Conservation (phyloP, 805 yeast genomes). For the Kodamaea kaohsiungensis region DNA sequence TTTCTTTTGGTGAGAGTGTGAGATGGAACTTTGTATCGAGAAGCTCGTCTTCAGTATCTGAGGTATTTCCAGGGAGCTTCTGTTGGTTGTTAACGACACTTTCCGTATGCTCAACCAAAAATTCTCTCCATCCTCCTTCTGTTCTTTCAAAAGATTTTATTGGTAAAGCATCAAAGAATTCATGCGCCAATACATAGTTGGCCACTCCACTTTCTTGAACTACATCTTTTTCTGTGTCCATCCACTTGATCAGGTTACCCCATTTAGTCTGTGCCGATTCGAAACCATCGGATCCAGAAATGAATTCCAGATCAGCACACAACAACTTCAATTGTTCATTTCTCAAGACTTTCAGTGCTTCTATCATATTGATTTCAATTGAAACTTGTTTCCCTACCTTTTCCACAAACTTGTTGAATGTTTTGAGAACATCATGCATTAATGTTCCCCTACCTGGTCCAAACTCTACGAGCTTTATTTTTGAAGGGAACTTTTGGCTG, state of each 20-base stretch:
- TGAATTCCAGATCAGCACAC: conserved; percentile 36
- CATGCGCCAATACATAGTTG: conserved; percentile 77
- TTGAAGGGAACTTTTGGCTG: conserved; percentile 50
- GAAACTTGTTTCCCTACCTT: conserved; percentile 21
- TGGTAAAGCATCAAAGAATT: conserved; percentile 85
- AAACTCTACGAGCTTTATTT: conserved; percentile 65
- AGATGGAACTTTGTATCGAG: conserved; percentile 50
- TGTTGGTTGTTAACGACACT: conserved; percentile 37
- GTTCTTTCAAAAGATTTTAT: conserved; percentile 66
- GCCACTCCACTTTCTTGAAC: conserved; percentile 28
- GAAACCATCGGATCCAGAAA: conserved; percentile 30
- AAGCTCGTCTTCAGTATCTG: conserved; percentile 11
- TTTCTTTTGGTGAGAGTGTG: conserved; percentile 56
- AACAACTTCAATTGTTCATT: conserved; percentile 53
- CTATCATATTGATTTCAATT: conserved; percentile 58
- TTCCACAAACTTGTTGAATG: conserved; percentile 43
- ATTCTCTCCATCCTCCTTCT: conserved; percentile 76
- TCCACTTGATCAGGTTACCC: conserved; percentile 59
- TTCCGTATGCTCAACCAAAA: conserved; percentile 58
- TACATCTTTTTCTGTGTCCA: conserved; percentile 56
- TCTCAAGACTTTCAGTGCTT: conserved; percentile 68
- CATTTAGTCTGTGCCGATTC: conserved; percentile 45
- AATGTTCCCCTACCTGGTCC: conserved; percentile 88
- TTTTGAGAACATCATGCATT: conserved; percentile 60
- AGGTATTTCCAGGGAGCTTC: conserved; percentile 18